These are phyloP conservation scores for Hypoxylon crocopeplum DNA, from an alignment of 495 filamentous ascomycete genomes.

Conservation along the genomic window DNA sequence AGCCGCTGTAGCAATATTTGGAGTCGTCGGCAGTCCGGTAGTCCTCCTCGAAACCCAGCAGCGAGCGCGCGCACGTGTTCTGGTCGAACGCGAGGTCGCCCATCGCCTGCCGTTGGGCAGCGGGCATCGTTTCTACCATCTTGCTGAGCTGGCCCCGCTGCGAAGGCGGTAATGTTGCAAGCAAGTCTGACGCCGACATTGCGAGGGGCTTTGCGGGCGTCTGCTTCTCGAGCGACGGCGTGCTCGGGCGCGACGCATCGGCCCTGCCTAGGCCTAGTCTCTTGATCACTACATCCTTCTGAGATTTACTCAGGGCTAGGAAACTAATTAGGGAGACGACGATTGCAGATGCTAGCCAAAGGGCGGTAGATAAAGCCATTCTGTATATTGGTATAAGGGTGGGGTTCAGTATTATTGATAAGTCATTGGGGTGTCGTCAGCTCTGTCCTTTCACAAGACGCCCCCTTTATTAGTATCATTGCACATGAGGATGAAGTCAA, in stretches of 20 bases:
- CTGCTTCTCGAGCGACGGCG: slow-evolving; percentile 34
- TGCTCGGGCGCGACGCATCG: slow-evolving; percentile 23
- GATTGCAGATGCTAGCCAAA: slow-evolving; percentile 32
- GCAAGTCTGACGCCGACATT: slow-evolving; percentile 15
- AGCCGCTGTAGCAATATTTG: slow-evolving; percentile 51
- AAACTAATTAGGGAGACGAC: slow-evolving; percentile 35
- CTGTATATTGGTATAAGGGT: not conserved
- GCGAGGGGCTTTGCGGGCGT: slow-evolving; percentile 24
- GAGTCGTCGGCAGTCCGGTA: slow-evolving; percentile 39
- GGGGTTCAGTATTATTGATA: not conserved
- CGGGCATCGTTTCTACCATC: slow-evolving; percentile 21
- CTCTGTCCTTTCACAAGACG: not conserved
- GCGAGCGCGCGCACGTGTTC: slow-evolving; percentile 18
- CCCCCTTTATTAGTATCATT: slow-evolving; percentile 14
- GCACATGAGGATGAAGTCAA: not conserved
- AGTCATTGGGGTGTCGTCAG: slow-evolving; percentile 1
- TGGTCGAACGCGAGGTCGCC: slow-evolving; percentile 25
- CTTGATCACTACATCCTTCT: slow-evolving; percentile 34
- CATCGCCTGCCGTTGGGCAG: slow-evolving; percentile 20
- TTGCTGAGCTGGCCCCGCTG: slow-evolving; percentile 44
- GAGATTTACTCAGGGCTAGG: slow-evolving; percentile 31
- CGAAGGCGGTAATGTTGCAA: slow-evolving; percentile 34
- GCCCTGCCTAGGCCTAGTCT: slow-evolving; percentile 19
- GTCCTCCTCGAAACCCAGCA: slow-evolving; percentile 37
- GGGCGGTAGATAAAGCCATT: slow-evolving; percentile 6